Evolutionary conservation across 192 early-diverging fungal species (phyloP).

Genomic region (Entomortierella chlamydospora): DNA sequence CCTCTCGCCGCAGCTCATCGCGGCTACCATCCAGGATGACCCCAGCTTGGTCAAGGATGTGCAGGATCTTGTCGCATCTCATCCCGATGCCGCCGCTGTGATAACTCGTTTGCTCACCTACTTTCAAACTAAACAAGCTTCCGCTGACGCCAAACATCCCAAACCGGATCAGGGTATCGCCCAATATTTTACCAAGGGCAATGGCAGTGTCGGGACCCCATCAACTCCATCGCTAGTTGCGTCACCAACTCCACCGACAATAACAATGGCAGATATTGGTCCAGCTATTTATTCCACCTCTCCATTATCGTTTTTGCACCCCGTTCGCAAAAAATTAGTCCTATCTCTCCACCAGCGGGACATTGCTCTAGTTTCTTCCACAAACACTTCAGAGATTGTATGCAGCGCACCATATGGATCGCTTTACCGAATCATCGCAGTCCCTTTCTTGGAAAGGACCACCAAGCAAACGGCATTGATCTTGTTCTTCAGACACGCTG

Average conservation of each 20-base stretch:
- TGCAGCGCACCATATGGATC: slow-evolving; percentile 23
- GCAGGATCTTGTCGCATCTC: slow-evolving; percentile 14
- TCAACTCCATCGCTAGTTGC: background rate
- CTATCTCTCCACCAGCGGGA: slow-evolving; percentile 20
- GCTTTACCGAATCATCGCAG: slow-evolving; percentile 24
- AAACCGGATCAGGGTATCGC: slow-evolving; percentile 22
- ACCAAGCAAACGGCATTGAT: slow-evolving; percentile 40
- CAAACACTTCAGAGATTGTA: slow-evolving; percentile 12
- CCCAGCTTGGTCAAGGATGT: slow-evolving; percentile 12
- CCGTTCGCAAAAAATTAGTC: slow-evolving; percentile 42
- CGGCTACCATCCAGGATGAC: slow-evolving; percentile 35
- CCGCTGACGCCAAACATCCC: background rate
- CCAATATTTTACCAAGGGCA: slow-evolving; percentile 7
- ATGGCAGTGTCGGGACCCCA: background rate
- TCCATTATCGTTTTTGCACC: slow-evolving; percentile 38
- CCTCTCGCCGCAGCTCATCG: slow-evolving; percentile 21
- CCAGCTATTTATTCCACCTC: slow-evolving; percentile 30
- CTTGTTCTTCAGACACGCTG: slow-evolving; percentile 33
- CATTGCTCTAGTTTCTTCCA: slow-evolving; percentile 27
- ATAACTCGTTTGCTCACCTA: slow-evolving; percentile 32
- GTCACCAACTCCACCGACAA: background rate
- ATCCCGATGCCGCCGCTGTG: slow-evolving; percentile 24
- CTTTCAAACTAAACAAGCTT: slow-evolving; percentile 8
- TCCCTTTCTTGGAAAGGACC: slow-evolving; percentile 43
- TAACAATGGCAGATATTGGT: slow-evolving; percentile 9